Evolutionary conservation across 2,329 filamentous ascomycete genomes (phyloP).

Genomic region (Fusarium sp.): DNA sequence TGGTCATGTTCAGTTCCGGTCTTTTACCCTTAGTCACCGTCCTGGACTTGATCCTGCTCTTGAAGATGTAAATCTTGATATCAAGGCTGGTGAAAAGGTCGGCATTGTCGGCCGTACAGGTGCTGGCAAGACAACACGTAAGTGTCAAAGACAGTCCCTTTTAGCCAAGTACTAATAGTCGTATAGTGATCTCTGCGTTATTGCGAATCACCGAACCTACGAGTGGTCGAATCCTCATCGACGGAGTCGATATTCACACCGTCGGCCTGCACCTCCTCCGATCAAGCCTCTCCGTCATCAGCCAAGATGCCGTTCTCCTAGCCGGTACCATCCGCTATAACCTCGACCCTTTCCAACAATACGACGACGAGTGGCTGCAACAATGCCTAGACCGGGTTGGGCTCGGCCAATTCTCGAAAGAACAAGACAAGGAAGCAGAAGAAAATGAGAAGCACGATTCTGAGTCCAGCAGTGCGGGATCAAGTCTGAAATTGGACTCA

Average conservation of each 20-base stretch:
- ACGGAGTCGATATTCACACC: conserved; percentile 17
- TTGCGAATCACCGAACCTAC: conserved; percentile 17
- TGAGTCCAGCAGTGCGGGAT: background rate
- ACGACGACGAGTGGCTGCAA: conserved; percentile 11
- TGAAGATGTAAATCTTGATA: conserved; percentile 3
- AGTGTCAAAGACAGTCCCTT: accelerated
- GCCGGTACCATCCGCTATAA: conserved; percentile 22
- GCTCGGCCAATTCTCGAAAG: background rate
- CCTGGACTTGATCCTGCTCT: conserved; percentile 14
- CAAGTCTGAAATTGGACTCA: background rate
- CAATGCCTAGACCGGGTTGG: conserved; percentile 14
- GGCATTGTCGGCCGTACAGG: conserved; percentile 21
- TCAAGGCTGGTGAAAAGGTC: conserved; percentile 13
- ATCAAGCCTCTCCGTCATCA: conserved; percentile 21
- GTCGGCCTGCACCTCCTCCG: conserved; percentile 16
- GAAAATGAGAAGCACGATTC: background rate
- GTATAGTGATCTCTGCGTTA: conserved; percentile 9
- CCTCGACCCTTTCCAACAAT: conserved; percentile 24
- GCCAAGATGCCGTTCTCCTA: conserved; percentile 23
- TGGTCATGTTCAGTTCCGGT: conserved; percentile 14
- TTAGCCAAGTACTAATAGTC: background rate
- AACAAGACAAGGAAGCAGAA: background rate
- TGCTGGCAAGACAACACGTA: conserved; percentile 22
- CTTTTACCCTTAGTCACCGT: conserved; percentile 15
- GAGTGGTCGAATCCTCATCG: conserved; percentile 17